Base-by-base conservation (phyloP, 345 rosid species). In the Nephelium lappaceum region DNA sequence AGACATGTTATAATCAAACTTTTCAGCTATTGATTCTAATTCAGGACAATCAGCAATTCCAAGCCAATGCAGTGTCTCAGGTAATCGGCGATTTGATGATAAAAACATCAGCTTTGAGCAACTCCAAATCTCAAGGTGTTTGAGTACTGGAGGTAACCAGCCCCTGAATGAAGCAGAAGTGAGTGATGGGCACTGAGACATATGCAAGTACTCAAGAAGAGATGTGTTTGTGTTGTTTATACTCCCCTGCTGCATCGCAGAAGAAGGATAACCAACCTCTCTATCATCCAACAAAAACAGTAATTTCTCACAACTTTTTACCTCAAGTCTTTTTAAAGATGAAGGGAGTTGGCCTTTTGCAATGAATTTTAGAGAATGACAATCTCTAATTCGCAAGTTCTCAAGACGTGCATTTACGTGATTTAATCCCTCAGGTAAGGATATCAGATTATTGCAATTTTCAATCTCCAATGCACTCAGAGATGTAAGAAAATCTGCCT, bases 101-200 rank as follows among this genome's bases (percentile, higher is more conserved):
- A 53, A 53, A 7, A 25, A 6, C 71, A 62, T 77, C 41, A 80
- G 47, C 74, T 67, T 57, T 5, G 67, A 62, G 67, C 83, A 81
- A 65, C 47, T 9, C 31, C 5, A 0, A 41, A 67, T 41, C 0
- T 39, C 1, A 67, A 67, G 51, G 5, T n/a, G 27, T 39, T 23
- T 39, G 51, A 67, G 49, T 9, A 49, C 2, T 0, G 47, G 4
- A 4, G 71, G 71, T 6, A 67, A 67, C 27, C 11, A 12, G 4
- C 71, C 51, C n/a, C 6, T 19, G 5, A 7, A 9, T 36, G 42
- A 41, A 41, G 41, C 1, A 14, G 25, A n/a, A 0, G 51, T 41
- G 8, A 18, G 71, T 39, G 71, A 67, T n/a, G 71, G n/a, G 43
- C 71, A 67, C 0, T 3, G 3, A 6, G 21, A 1, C 5, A 67